Evolutionary conservation across 352 stramenopile species (phyloP).

Genomic region (Phytophthora pseudosyringae): DNA sequence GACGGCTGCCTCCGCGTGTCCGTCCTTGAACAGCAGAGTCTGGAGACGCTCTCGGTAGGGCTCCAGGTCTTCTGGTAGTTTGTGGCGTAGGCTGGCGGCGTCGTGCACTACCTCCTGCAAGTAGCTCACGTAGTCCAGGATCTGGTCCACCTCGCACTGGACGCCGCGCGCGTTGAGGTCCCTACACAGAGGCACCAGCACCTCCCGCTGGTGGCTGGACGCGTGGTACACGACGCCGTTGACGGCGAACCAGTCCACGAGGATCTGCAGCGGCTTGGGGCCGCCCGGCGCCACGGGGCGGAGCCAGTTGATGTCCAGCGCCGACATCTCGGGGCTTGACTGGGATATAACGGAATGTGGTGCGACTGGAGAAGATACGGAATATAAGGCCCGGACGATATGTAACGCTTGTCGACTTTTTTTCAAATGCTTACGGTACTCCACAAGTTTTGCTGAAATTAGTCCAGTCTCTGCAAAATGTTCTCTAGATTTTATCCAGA

Average conservation of each 20-base stretch:
- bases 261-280: constrained; percentile 24
- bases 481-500: too few relatives aligned
- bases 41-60: constrained; percentile 20
- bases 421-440: too few relatives aligned
- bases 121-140: constrained; percentile 30
- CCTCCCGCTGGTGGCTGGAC: constrained; percentile 29
- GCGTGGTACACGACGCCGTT: constrained; percentile 36
- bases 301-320: constrained; percentile 30
- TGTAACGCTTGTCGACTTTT: too few relatives aligned
- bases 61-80: constrained; percentile 14
- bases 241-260: constrained; percentile 32
- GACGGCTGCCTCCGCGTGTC: not conserved
- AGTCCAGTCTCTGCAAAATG: too few relatives aligned
- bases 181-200: constrained; percentile 22
- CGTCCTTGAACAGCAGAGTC: constrained; percentile 25
- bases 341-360: constrained; percentile 4
- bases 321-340: constrained; percentile 12
- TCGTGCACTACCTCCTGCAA: constrained; percentile 29
- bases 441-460: too few relatives aligned
- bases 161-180: constrained; percentile 32
- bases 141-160: constrained; percentile 26
- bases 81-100: not conserved
- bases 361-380: constrained; percentile 14
- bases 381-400: constrained; percentile 6
- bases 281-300: constrained; percentile 18